Evolutionary conservation across 768 basidiomycete genomes (phyloP).

Genomic region (Boletus huronensis): DNA sequence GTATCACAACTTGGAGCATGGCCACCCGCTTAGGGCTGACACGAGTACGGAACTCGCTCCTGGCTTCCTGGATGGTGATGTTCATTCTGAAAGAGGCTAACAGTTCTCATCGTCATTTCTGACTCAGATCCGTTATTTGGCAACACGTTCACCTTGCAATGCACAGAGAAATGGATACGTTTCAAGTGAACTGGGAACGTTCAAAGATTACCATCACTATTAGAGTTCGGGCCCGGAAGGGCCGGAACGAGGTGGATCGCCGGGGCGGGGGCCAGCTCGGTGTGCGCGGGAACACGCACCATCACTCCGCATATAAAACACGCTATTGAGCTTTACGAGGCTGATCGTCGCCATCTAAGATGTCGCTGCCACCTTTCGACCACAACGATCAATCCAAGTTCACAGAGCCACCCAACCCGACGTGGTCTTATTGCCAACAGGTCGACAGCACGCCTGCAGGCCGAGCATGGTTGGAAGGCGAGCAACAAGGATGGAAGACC

Average conservation of each 20-base stretch:
- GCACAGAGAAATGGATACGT: too few species aligned
- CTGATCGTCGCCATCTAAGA: slow-evolving; percentile 1
- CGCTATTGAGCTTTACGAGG: background rate
- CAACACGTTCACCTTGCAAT: too few species aligned
- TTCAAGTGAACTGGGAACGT: too few species aligned
- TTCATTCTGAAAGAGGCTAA: too few species aligned
- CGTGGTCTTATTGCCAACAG: slow-evolving; percentile 32
- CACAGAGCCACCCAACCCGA: slow-evolving; percentile 31
- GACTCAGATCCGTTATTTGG: too few species aligned
- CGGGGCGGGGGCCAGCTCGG: too few species aligned
- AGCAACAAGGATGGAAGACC: slow-evolving; percentile 34
- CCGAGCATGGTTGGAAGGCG: slow-evolving; percentile 33
- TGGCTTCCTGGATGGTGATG: too few species aligned
- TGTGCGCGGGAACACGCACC: background rate
- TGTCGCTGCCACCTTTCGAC: slow-evolving; percentile 32
- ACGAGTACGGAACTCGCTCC: background rate
- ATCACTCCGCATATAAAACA: background rate
- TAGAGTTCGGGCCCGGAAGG: too few species aligned
- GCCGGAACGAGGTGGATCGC: too few species aligned
- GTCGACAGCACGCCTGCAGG: slow-evolving; percentile 30
- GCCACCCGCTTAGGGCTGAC: background rate
- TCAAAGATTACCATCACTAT: too few species aligned
- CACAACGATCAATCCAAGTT: slow-evolving; percentile 12
- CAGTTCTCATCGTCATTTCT: background rate
- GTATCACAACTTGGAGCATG: background rate